Percentiles rank a stretch among this genome's conserved stretches.
phyloP scores from a whole-genome alignment of 129 eudicot species.

The Centella asiatica region DNA sequence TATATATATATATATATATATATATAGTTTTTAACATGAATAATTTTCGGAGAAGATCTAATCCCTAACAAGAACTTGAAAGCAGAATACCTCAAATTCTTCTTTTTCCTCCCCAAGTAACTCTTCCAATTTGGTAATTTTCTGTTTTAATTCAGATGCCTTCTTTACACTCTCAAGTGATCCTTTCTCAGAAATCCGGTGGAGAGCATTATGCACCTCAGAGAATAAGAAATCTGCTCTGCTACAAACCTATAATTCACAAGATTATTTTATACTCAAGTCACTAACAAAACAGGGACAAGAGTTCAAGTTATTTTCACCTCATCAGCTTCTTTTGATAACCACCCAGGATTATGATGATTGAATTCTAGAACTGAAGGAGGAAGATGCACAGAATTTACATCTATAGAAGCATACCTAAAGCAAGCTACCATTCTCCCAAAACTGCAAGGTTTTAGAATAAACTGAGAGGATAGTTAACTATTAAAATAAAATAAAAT shows the following conservation, averaged over 20 bases:
- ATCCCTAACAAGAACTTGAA: not conserved
- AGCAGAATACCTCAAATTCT: conserved; percentile 42
- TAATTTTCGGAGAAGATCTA: not conserved
- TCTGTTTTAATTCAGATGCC: conserved; percentile 18
- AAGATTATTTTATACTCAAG: not conserved
- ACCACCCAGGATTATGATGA: conserved; percentile 41
- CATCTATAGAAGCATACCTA: conserved; percentile 47
- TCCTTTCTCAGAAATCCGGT: conserved; percentile 18
- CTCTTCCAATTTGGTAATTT: conserved; percentile 23
- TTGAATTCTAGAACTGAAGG: conserved; percentile 45
- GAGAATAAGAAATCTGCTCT: conserved; percentile 25
- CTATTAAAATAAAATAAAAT: not conserved
- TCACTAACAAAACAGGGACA: not conserved
- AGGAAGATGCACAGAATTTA: conserved; percentile 50
- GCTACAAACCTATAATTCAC: conserved; percentile 25
- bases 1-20: too few relatives aligned
- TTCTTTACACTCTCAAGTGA: conserved; percentile 1
- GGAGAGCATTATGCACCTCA: conserved; percentile 35
- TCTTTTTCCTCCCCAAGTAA: conserved; percentile 31
- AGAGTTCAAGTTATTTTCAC: conserved; percentile 17
- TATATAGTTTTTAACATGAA: not conserved
- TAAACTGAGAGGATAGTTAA: not conserved
- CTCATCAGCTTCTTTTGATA: conserved; percentile 41
- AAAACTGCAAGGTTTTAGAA: conserved; percentile 26
- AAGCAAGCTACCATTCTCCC: conserved; percentile 61